A percentile compares a stretch with the other conserved stretches of the same genome.
phyloP scores from a whole-genome alignment of 306 rosid species.

The Trichosanthes truncata region DNA sequence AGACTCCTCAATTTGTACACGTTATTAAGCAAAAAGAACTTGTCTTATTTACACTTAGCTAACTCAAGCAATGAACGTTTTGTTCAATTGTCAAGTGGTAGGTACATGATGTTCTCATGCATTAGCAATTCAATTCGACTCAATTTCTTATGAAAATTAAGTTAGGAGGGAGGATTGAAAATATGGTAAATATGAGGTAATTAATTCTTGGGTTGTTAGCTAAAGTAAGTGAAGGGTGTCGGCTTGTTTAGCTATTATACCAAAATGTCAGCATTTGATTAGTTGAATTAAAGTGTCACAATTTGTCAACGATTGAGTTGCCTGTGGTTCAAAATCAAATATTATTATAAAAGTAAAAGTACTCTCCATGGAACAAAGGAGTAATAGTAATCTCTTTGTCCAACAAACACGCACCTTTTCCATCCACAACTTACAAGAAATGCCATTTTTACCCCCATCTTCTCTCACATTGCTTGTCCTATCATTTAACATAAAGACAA shows the following conservation, averaged over 20 bases:
- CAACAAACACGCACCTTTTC: not conserved
- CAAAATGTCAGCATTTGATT: not conserved
- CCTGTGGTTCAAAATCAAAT: not conserved
- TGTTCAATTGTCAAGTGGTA: not conserved
- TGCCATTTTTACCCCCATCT: not conserved
- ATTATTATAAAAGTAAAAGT: not conserved
- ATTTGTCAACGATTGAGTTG: not conserved
- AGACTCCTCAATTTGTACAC: not conserved
- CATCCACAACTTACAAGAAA: not conserved
- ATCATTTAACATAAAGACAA: not conserved
- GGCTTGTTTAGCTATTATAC: not conserved
- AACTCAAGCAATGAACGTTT: not conserved
- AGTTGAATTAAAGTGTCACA: not conserved
- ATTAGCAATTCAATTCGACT: not conserved
- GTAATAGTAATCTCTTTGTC: not conserved
- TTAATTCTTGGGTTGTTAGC: not conserved
- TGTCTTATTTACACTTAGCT: not conserved
- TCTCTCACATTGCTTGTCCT: not conserved
- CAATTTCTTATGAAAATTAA: not conserved
- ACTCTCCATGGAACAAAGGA: not conserved
- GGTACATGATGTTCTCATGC: not conserved
- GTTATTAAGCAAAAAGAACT: not conserved
- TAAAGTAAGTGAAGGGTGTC: not conserved
- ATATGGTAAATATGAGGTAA: not conserved
- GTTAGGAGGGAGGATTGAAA: not conserved